phyloP scores from a whole-genome alignment of 2,329 filamentous ascomycete genomes.

The Aspergillus sp. region DNA sequence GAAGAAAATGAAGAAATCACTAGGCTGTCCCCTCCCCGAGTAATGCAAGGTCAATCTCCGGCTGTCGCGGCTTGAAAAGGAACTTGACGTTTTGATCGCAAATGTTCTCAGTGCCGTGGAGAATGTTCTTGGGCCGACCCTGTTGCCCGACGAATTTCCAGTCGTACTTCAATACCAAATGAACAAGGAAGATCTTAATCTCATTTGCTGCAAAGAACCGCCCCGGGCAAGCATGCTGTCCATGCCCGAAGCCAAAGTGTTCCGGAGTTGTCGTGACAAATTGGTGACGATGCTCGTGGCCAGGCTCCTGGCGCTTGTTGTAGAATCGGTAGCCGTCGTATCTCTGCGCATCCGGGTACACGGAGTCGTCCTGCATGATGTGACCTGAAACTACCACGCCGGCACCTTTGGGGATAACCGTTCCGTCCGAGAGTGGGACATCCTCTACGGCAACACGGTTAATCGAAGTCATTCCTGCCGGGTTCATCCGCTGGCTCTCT shows the following conservation, averaged over 20 bases:
- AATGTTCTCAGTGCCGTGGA: conserved; percentile 42
- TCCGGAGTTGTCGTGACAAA: conserved; percentile 24
- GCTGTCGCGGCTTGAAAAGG: conserved; percentile 18
- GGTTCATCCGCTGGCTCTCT: conserved; percentile 25
- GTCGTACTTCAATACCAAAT: conserved; percentile 50
- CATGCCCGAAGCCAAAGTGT: conserved; percentile 32
- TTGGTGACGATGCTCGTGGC: conserved; percentile 24
- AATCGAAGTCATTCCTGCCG: conserved; percentile 18
- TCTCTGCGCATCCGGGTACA: conserved; percentile 20
- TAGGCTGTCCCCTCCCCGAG: conserved; percentile 9
- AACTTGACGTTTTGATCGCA: conserved; percentile 21
- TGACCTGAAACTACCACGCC: conserved; percentile 19
- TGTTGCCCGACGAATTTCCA: conserved; percentile 35
- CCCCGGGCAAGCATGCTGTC: conserved; percentile 40
- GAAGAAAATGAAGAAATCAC: not conserved
- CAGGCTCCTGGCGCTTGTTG: conserved; percentile 22
- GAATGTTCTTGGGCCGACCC: conserved; percentile 35
- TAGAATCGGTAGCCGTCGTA: conserved; percentile 32
- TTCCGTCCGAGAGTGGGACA: conserved; percentile 24
- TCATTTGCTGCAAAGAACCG: conserved; percentile 53
- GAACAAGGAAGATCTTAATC: conserved; percentile 49
- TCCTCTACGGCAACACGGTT: conserved; percentile 17
- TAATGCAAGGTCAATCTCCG: conserved; percentile 18
- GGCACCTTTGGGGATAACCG: conserved; percentile 22
- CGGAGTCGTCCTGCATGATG: conserved; percentile 19